A percentile compares a stretch with the other conserved stretches of the same genome.
These are phyloP conservation scores for Adansonia rubrostipa DNA, from an alignment of 441 rosid species.

Conservation along the genomic window DNA sequence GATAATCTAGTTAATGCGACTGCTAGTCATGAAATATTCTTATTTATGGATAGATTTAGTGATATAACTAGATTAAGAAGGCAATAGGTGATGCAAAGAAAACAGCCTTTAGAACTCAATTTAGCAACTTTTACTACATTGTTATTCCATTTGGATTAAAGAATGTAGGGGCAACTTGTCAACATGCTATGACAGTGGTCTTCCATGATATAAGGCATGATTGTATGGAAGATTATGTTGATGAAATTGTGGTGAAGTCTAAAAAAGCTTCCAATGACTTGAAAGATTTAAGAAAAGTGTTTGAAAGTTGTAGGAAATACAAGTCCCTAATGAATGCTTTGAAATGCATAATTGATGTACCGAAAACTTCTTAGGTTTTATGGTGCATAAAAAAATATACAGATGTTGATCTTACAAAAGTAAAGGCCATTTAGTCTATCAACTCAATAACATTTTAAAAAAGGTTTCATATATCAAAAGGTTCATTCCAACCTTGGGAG, in stretches of 20 bases:
- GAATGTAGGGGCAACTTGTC: neutral
- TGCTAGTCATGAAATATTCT: neutral
- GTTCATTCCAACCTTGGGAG: too few species aligned
- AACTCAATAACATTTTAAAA: too few species aligned
- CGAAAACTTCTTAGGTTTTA: neutral
- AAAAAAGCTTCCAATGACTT: neutral
- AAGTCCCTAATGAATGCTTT: neutral
- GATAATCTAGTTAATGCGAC: neutral
- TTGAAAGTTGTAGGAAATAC: neutral
- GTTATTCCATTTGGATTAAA: too few species aligned
- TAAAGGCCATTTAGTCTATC: neutral
- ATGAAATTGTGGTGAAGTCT: neutral
- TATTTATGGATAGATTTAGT: neutral
- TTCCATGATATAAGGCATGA: constrained; percentile 8
- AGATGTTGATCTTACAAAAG: neutral
- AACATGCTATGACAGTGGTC: neutral
- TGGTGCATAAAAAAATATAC: neutral
- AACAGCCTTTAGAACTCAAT: neutral
- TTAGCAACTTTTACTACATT: too few species aligned
- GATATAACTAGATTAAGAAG: neutral
- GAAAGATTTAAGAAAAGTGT: neutral
- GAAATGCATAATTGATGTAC: neutral
- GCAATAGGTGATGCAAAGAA: neutral
- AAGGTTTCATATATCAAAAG: too few species aligned
- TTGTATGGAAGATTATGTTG: too few species aligned